phyloP scores from a whole-genome alignment of 768 basidiomycete genomes.

The Termitomyces sp. region DNA sequence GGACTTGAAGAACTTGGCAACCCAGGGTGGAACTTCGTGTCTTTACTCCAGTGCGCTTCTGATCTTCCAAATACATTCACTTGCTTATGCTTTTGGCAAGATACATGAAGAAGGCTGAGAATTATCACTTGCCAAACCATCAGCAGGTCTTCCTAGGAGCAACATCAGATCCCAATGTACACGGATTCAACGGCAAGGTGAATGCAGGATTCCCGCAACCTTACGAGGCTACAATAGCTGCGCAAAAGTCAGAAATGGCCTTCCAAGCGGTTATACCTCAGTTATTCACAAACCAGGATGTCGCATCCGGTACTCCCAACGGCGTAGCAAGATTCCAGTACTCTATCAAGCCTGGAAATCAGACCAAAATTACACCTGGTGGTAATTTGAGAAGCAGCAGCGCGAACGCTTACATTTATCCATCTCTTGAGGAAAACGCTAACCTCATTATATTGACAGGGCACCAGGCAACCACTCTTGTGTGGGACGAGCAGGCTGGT shows the following conservation, averaged over 20 bases:
- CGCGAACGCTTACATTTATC: slow-evolving; percentile 12
- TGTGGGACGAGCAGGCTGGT: slow-evolving; percentile 1
- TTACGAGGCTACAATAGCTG: slow-evolving; percentile 7
- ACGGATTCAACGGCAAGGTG: slow-evolving; percentile 8
- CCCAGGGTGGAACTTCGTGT: slow-evolving; percentile 15
- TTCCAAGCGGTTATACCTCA: slow-evolving; percentile 3
- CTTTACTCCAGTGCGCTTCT: not conserved
- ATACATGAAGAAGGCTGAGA: slow-evolving; percentile 11
- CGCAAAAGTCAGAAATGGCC: not conserved
- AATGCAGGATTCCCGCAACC: slow-evolving; percentile 14
- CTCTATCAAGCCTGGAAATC: slow-evolving; percentile 12
- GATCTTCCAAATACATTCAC: too few relatives aligned
- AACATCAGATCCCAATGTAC: slow-evolving; percentile 5
- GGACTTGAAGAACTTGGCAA: slow-evolving; percentile 14
- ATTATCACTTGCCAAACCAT: slow-evolving; percentile 9
- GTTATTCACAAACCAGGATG: slow-evolving; percentile 5
- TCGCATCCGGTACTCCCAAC: slow-evolving; percentile 11
- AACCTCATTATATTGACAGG: slow-evolving; percentile 10
- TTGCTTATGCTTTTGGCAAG: not conserved
- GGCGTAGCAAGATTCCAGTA: slow-evolving; percentile 12
- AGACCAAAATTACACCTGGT: slow-evolving; percentile 3
- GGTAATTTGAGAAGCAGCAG: slow-evolving; percentile 11
- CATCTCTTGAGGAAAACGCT: slow-evolving; percentile 4
- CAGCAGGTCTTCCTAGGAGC: slow-evolving; percentile 8
- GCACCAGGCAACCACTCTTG: too few relatives aligned